Base-by-base conservation (phyloP, 2,329 filamentous ascomycete species). In the Talaromyces sp. region DNA sequence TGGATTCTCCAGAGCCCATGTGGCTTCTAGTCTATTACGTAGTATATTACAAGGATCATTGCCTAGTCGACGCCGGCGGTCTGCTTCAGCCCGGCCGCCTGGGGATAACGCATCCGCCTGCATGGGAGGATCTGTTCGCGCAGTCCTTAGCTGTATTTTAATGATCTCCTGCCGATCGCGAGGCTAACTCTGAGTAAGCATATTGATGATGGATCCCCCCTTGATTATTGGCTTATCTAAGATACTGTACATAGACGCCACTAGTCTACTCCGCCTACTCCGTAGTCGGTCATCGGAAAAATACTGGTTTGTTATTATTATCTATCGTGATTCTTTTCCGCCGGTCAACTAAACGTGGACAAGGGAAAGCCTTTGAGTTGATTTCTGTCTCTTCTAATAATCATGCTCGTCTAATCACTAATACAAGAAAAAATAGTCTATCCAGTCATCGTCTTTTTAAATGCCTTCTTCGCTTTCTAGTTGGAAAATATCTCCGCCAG, bases 401-500 rank as follows among this genome's bases (percentile, higher is more conserved):
- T 4, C 43, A 46, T 24, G 11, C 43, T 24, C 1, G 24, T 46
- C n/a, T 46, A 46, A 46, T 46, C 43, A 46, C 21, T 24, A 46
- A 19, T 43, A 27, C 6, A 27, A 6, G 6, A 24, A 24, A 19
- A 13, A 46, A 21, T 24, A 24, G 11, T 46, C 43, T 46, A 46
- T 24, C 19, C 8, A 46, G 14, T 46, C 21, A 13, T 11, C 19
- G 3, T 46, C 2, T 24, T 46, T 11, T 24, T 13, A 7, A 46
- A 24, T 11, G 19, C n/a, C 14, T n/a, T 35, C 35, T 17, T 6
- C 35, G 35, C 35, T 38, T 38, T 52, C 41, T 59, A 59, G 5
- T 51, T 54, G 19, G 54, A 19, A 19, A 59, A 59, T 11, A 59
- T 55, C 8, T 50, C 58, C 7, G 58, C 11, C 27, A 59, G 41